Conservation (phyloP, 2,329 filamentous ascomycete species). For the Lachnellula willkommii region DNA sequence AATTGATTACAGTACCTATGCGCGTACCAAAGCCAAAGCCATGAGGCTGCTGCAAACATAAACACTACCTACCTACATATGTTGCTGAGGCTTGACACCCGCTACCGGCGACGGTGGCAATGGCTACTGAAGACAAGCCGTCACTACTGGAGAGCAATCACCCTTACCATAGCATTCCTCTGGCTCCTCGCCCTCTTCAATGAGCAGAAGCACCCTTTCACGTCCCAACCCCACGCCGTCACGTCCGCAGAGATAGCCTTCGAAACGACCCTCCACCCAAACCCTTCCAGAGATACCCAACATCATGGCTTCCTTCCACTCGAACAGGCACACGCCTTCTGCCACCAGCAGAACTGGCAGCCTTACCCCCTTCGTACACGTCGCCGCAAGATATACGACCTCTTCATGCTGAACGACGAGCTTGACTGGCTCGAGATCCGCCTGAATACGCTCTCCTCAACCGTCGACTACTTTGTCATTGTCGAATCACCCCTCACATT, state of each 20-base stretch:
- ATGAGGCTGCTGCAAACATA: neutral
- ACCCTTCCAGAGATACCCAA: neutral
- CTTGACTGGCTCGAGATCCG: constrained; percentile 64
- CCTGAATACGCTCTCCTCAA: constrained; percentile 49
- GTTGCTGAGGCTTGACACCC: neutral
- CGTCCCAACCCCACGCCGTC: constrained; percentile 10
- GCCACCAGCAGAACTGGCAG: constrained; percentile 11
- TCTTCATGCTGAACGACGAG: constrained; percentile 59
- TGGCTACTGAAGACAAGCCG: neutral
- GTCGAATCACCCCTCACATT: constrained; percentile 56
- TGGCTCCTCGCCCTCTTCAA: constrained; percentile 11
- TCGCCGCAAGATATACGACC: constrained; percentile 52
- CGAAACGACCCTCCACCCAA: neutral
- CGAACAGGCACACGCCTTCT: constrained; percentile 9
- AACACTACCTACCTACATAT: neutral
- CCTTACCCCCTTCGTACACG: constrained; percentile 2
- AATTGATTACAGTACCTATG: too few species aligned
- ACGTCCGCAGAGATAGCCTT: constrained; percentile 10
- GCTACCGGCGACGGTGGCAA: constrained; percentile 5
- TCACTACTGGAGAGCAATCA: constrained; percentile 9
- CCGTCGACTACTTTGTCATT: constrained; percentile 62
- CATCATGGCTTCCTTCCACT: constrained; percentile 7
- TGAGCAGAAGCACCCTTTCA: constrained; percentile 12
- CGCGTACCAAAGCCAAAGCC: neutral
- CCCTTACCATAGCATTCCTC: neutral